phyloP scores from a whole-genome alignment of 192 early-diverging fungal species.

The Coemansia asiatica region DNA sequence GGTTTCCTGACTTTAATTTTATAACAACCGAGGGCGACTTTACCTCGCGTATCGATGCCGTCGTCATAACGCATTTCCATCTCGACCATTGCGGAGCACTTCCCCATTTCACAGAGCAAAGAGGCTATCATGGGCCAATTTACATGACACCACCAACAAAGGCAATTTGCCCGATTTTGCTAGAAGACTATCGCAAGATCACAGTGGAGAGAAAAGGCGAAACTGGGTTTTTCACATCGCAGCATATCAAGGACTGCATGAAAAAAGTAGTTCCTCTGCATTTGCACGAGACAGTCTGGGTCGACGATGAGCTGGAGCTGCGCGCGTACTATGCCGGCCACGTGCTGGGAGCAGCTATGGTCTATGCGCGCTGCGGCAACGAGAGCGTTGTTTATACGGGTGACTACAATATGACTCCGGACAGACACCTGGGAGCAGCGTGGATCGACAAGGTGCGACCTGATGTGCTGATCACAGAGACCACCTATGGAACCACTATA shows the following conservation, averaged over 20 bases:
- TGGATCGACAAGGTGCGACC: slow-evolving; percentile 95
- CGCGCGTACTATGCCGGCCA: slow-evolving; percentile 96
- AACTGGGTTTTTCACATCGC: slow-evolving; percentile 82
- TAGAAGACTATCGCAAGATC: slow-evolving; percentile 95
- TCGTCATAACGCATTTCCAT: slow-evolving; percentile 97
- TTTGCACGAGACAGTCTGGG: slow-evolving; percentile 80
- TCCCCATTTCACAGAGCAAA: slow-evolving; percentile 93
- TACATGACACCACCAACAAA: slow-evolving; percentile 98
- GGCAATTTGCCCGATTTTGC: slow-evolving; percentile 89
- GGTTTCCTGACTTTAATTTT: slow-evolving; percentile 95
- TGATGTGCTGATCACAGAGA: slow-evolving; percentile 93
- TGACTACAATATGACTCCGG: slow-evolving; percentile 90
- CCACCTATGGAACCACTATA: slow-evolving; percentile 95
- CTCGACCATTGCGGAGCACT: slow-evolving; percentile 98
- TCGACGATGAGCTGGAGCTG: slow-evolving; percentile 81
- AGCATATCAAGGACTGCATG: slow-evolving; percentile 92
- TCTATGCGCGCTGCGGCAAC: slow-evolving; percentile 69
- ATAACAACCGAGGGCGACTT: slow-evolving; percentile 81
- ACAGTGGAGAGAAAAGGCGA: slow-evolving; percentile 86
- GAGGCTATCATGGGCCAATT: slow-evolving; percentile 92
- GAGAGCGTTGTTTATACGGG: slow-evolving; percentile 85
- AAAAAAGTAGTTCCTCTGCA: slow-evolving; percentile 89
- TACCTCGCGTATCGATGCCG: slow-evolving; percentile 80
- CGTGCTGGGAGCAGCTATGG: slow-evolving; percentile 97
- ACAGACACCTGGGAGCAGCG: slow-evolving; percentile 89